Percentiles rank a stretch among this genome's conserved stretches.
Evolutionary conservation across 805 yeast species (phyloP).

Genomic region (Kazachstania africana): DNA sequence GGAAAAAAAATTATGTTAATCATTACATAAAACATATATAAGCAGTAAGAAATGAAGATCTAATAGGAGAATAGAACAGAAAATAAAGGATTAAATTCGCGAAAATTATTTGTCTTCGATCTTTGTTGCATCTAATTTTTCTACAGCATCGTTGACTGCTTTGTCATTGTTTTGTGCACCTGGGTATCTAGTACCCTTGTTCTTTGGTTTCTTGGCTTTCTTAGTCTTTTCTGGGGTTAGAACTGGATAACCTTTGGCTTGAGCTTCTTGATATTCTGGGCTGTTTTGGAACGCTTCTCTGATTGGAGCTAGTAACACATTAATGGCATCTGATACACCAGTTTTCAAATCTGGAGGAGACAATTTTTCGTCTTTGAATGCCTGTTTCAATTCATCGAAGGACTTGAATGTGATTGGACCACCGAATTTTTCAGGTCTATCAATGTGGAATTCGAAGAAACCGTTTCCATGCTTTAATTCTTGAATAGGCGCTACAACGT

Average conservation of each 20-base stretch:
- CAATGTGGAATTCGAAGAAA: slow-evolving; percentile 54
- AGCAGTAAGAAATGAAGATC: neutral
- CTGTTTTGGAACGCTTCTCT: slow-evolving; percentile 52
- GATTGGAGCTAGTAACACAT: slow-evolving; percentile 72
- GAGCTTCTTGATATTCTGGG: slow-evolving; percentile 66
- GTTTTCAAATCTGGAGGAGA: slow-evolving; percentile 89
- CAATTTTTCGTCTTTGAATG: slow-evolving; percentile 60
- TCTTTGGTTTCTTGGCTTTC: slow-evolving; percentile 67
- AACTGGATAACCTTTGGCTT: slow-evolving; percentile 74
- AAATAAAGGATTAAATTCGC: neutral
- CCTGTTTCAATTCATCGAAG: slow-evolving; percentile 57
- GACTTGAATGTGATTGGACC: slow-evolving; percentile 72
- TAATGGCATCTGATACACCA: slow-evolving; percentile 82
- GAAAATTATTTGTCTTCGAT: slow-evolving; percentile 1
- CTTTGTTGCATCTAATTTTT: slow-evolving; percentile 17
- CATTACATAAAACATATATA: too few relatives aligned
- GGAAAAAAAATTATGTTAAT: neutral
- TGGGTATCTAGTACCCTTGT: slow-evolving; percentile 85
- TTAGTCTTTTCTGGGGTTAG: slow-evolving; percentile 47
- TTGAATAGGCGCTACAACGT: slow-evolving; percentile 76
- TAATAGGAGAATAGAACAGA: neutral
- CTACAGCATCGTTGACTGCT: slow-evolving; percentile 13
- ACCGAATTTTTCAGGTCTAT: slow-evolving; percentile 95
- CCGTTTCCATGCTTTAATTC: slow-evolving; percentile 55
- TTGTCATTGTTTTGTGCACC: slow-evolving; percentile 39